These are phyloP conservation scores for Eucalyptus polybractea DNA, from an alignment of 345 rosid genomes.

Conservation along the genomic window DNA sequence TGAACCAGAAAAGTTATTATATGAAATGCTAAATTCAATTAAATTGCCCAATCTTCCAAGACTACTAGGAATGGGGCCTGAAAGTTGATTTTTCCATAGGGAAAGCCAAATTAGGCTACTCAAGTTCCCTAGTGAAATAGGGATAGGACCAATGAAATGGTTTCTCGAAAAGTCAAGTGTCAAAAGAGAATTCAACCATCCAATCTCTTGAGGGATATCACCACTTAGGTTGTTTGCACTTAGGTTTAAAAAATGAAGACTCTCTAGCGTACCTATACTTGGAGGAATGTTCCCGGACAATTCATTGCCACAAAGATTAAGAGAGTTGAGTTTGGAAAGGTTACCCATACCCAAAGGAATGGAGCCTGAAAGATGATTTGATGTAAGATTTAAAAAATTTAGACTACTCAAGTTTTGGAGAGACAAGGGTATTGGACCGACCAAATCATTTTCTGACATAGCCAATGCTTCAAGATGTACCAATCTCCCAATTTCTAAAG, in stretches of 20 bases:
- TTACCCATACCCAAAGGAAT: background rate
- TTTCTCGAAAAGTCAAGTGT: background rate
- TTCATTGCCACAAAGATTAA: background rate
- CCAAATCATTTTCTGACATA: too few relatives aligned
- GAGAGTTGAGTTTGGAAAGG: background rate
- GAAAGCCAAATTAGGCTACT: background rate
- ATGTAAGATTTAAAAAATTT: too few relatives aligned
- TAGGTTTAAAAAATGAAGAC: background rate
- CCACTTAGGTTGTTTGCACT: background rate
- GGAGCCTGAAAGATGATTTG: background rate
- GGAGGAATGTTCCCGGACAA: accelerated
- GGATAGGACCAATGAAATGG: accelerated
- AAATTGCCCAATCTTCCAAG: background rate
- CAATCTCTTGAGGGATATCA: accelerated
- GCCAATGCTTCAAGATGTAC: too few relatives aligned
- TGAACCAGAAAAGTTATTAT: background rate
- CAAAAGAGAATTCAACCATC: background rate
- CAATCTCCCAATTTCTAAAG: too few relatives aligned
- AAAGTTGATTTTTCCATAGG: background rate
- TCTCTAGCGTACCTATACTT: too few relatives aligned
- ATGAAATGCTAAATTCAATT: accelerated
- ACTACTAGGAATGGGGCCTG: background rate
- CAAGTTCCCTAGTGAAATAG: background rate
- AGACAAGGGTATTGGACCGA: too few relatives aligned
- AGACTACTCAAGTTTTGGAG: too few relatives aligned